phyloP scores from a whole-genome alignment of 169 alveolate genomes.

The Perkinsus marinus region DNA sequence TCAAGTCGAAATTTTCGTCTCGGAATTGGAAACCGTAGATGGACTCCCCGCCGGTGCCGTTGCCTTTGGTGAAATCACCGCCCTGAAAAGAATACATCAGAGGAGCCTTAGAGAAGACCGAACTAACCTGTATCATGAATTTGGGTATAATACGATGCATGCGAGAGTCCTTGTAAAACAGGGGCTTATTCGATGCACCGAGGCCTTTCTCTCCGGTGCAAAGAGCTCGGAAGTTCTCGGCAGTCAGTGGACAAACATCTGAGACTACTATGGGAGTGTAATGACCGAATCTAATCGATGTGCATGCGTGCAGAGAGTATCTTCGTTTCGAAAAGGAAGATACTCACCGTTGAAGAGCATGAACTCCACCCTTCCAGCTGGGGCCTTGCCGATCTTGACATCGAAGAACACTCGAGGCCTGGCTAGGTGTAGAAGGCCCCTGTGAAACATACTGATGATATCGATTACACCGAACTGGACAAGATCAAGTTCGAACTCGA shows the following conservation, averaged over 20 bases:
- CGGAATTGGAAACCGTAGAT: constrained; percentile 70
- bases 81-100: constrained; percentile 40
- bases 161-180: constrained; percentile 55
- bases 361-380: background rate
- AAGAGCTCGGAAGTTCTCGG: constrained; percentile 71
- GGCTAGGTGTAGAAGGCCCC: background rate
- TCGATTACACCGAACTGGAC: too few relatives aligned
- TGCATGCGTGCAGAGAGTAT: too few relatives aligned
- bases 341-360: background rate
- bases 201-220: constrained; percentile 67
- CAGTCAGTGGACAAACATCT: constrained; percentile 57
- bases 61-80: constrained; percentile 76
- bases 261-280: too few relatives aligned
- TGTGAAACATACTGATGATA: too few relatives aligned
- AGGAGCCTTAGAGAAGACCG: background rate
- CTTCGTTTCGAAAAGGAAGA: too few relatives aligned
- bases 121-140: constrained; percentile 69
- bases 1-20: constrained; percentile 66
- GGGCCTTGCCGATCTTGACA: background rate
- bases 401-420: background rate
- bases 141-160: constrained; percentile 86
- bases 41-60: constrained; percentile 79
- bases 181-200: constrained; percentile 55
- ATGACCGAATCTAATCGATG: too few relatives aligned
- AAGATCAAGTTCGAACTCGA: too few relatives aligned